A percentile compares a stretch with the other conserved stretches of the same genome.
Conservation (phyloP, 192 early-diverging fungal species). For the Coemansia sp. region DNA sequence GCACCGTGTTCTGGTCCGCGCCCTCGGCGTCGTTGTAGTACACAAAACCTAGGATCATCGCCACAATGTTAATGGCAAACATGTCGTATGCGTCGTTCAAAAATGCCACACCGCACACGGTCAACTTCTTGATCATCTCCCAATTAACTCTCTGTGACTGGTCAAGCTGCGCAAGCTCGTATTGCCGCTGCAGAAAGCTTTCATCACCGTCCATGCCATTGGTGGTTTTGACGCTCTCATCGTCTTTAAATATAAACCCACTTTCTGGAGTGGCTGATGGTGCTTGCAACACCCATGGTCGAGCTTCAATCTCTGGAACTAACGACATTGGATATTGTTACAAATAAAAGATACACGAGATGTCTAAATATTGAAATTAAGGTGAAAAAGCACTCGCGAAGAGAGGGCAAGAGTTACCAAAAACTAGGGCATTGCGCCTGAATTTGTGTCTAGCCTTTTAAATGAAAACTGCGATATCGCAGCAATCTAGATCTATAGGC, state of each 20-base stretch:
- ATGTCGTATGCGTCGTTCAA: slow-evolving; percentile 95
- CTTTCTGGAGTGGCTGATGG: not conserved
- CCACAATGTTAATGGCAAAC: slow-evolving; percentile 88
- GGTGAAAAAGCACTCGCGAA: not conserved
- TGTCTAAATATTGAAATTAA: not conserved
- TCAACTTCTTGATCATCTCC: slow-evolving; percentile 75
- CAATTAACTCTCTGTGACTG: slow-evolving; percentile 60
- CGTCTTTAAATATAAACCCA: slow-evolving; percentile 1
- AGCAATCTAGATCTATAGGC: too few relatives aligned
- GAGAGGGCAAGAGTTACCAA: not conserved
- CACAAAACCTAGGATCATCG: slow-evolving; percentile 79
- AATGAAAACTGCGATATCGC: too few relatives aligned
- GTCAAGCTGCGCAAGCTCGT: slow-evolving; percentile 56
- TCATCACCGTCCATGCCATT: slow-evolving; percentile 19
- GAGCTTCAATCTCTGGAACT: slow-evolving; percentile 13
- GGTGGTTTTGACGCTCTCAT: not conserved
- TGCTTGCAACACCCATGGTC: not conserved
- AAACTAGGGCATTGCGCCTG: not conserved
- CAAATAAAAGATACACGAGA: not conserved
- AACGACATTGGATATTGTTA: slow-evolving; percentile 3
- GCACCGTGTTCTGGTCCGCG: slow-evolving; percentile 56
- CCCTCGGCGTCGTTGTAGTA: slow-evolving; percentile 58
- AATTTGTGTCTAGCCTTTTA: not conserved
- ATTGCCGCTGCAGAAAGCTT: slow-evolving; percentile 46
- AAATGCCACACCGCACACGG: slow-evolving; percentile 80